These are phyloP conservation scores for Suillus paluster DNA, from an alignment of 768 basidiomycete genomes.

Conservation along the genomic window DNA sequence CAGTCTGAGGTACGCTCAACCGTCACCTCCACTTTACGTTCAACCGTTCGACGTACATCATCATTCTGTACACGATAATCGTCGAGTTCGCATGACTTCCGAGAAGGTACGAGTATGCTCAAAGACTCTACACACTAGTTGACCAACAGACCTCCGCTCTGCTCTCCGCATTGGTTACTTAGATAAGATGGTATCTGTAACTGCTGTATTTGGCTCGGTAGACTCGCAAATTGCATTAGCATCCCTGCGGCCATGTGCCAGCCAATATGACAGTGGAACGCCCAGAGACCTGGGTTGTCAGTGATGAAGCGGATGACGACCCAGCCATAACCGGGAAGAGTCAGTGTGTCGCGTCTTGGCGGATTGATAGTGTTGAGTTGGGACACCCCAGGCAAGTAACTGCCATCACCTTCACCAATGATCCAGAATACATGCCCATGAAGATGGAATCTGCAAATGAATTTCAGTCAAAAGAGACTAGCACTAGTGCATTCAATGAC, in stretches of 20 bases:
- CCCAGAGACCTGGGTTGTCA: conserved; percentile 51
- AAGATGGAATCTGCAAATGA: conserved; percentile 37
- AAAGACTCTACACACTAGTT: conserved; percentile 20
- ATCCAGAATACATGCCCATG: conserved; percentile 42
- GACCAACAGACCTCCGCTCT: conserved; percentile 30
- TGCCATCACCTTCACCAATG: conserved; percentile 40
- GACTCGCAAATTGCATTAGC: conserved; percentile 44
- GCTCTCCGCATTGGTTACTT: conserved; percentile 36
- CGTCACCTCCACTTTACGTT: conserved; percentile 5
- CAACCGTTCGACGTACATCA: conserved; percentile 6
- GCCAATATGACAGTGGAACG: conserved; percentile 47
- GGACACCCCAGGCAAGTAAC: conserved; percentile 32
- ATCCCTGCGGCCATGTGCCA: conserved; percentile 48
- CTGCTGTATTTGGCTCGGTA: conserved; percentile 39
- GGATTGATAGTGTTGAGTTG: conserved; percentile 40
- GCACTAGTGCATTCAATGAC: background rate
- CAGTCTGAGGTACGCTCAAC: conserved; percentile 7
- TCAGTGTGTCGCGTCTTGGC: conserved; percentile 45
- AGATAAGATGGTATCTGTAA: conserved; percentile 40
- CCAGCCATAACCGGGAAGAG: conserved; percentile 44
- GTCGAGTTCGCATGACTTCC: background rate
- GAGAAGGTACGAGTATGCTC: background rate
- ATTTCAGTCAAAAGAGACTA: conserved; percentile 4
- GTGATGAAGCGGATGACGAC: conserved; percentile 44
- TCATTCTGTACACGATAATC: conserved; percentile 1